Evolutionary conservation across 345 rosid genomes (phyloP).

Genomic region (Lepidium didymum): DNA sequence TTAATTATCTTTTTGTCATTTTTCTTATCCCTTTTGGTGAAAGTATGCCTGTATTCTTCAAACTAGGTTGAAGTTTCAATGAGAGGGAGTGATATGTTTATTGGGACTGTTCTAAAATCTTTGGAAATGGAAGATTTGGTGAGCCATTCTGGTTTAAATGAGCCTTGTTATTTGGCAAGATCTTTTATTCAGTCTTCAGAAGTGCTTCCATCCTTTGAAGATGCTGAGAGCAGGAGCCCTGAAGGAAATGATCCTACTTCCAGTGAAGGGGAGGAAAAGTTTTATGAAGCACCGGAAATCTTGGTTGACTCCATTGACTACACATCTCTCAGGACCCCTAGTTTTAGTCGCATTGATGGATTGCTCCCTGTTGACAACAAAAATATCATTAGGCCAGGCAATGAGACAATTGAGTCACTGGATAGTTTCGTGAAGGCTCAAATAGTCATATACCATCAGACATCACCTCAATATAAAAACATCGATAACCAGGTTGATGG

Average conservation of each 20-base stretch:
- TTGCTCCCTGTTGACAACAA: constrained; percentile 57
- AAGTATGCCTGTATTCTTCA: constrained; percentile 15
- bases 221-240: constrained; percentile 31
- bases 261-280: constrained; percentile 83
- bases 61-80: constrained; percentile 82
- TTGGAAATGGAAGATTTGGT: constrained; percentile 96
- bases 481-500: constrained; percentile 63
- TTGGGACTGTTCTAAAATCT: constrained; percentile 80
- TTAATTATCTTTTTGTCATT: not conserved
- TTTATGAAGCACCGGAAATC: constrained; percentile 89
- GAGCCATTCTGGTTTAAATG: constrained; percentile 38
- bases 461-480: constrained; percentile 59
- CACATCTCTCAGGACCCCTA: constrained; percentile 52
- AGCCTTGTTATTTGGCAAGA: constrained; percentile 72
- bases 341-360: constrained; percentile 65
- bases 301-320: constrained; percentile 52
- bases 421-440: constrained; percentile 98
- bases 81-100: constrained; percentile 69
- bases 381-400: constrained; percentile 31
- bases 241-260: constrained; percentile 32
- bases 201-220: constrained; percentile 33
- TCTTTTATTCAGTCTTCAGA: constrained; percentile 64
- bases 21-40: constrained; percentile 18
- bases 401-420: constrained; percentile 40
- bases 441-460: constrained; percentile 62